phyloP scores from a whole-genome alignment of 768 basidiomycete genomes.

The Agaricus sinodeliciosus region DNA sequence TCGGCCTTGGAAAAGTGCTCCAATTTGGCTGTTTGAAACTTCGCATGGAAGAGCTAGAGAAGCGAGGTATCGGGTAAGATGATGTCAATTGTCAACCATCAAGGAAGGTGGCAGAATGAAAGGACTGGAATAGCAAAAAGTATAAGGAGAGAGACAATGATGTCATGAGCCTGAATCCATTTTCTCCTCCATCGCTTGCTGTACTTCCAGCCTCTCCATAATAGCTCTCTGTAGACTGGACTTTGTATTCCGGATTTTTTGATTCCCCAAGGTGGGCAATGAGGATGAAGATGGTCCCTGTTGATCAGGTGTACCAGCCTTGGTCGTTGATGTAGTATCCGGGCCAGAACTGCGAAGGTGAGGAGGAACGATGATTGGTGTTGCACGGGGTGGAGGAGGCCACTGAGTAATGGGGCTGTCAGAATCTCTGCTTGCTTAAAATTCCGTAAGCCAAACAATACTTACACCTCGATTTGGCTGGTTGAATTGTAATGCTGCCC shows the following conservation, averaged over 20 bases:
- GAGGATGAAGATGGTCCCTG: not conserved
- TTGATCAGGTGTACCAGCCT: conserved; percentile 11
- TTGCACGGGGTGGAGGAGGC: conserved; percentile 77
- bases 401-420: conserved; percentile 39
- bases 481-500: conserved; percentile 86
- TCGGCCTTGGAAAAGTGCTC: no score
- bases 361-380: conserved; percentile 72
- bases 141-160: no score
- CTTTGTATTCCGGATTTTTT: conserved; percentile 33
- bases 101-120: no score
- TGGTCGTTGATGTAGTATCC: conserved; percentile 10
- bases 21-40: no score
- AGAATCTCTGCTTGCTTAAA: no score
- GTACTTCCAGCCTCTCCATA: conserved; percentile 68
- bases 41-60: no score
- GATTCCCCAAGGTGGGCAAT: conserved; percentile 7
- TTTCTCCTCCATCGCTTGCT: conserved; percentile 57
- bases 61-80: no score
- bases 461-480: conserved; percentile 76
- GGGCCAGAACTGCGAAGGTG: conserved; percentile 34
- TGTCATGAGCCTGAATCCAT: not conserved
- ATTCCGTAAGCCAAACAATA: conserved; percentile 10
- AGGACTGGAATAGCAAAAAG: no score
- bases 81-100: no score
- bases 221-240: conserved; percentile 72